These are phyloP conservation scores for Zopfia rhizophila DNA, from an alignment of 2,329 filamentous ascomycete genomes.

Conservation along the genomic window DNA sequence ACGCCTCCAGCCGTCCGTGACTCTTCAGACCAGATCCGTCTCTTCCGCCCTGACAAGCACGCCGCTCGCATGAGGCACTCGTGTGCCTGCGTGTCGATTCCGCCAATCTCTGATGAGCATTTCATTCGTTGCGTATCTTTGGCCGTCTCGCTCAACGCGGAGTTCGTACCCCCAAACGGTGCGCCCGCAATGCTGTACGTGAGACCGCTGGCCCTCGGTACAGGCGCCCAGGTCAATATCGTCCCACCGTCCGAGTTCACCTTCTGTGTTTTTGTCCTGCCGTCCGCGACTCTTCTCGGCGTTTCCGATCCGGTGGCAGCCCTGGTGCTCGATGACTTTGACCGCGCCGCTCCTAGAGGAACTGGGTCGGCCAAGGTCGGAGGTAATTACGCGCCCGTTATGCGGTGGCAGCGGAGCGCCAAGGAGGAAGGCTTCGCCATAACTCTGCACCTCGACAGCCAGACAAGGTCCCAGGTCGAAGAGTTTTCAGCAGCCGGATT, in stretches of 20 bases:
- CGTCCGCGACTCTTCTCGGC: conserved; percentile 94
- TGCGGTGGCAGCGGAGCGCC: conserved; percentile 87
- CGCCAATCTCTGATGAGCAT: conserved; percentile 77
- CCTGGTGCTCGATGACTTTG: conserved; percentile 90
- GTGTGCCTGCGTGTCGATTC: conserved; percentile 83
- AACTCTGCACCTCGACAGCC: conserved; percentile 90
- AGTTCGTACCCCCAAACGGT: conserved; percentile 87
- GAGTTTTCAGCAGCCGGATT: conserved; percentile 97
- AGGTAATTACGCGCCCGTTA: conserved; percentile 93
- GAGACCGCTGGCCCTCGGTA: conserved; percentile 87
- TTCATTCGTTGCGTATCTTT: conserved; percentile 82
- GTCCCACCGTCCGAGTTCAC: conserved; percentile 91
- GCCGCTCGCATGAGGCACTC: conserved; percentile 86
- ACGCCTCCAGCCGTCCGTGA: conserved; percentile 89
- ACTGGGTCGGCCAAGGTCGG: conserved; percentile 92
- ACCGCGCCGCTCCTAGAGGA: conserved; percentile 90
- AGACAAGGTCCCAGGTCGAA: conserved; percentile 84
- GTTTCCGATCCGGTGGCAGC: conserved; percentile 85
- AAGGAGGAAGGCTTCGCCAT: conserved; percentile 86
- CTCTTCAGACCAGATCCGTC: conserved; percentile 76
- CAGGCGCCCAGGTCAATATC: conserved; percentile 84
- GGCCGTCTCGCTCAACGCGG: conserved; percentile 88
- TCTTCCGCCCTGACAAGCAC: conserved; percentile 90
- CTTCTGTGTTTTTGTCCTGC: conserved; percentile 89
- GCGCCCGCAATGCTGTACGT: conserved; percentile 94